Base-by-base conservation (phyloP, 2,329 filamentous ascomycete genomes). In the Coleophoma eucalyptorum region DNA sequence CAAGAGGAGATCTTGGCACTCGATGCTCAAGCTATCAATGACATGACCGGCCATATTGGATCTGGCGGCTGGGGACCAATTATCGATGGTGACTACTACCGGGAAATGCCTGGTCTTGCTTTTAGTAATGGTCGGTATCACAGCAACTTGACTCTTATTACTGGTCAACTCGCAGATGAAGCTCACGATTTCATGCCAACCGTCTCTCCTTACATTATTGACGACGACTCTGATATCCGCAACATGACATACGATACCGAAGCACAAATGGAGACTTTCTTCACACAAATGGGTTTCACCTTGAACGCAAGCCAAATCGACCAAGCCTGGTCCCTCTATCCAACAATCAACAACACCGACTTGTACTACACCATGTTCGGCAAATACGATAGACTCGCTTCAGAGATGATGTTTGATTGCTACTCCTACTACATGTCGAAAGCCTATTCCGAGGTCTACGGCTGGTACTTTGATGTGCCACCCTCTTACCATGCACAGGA, bases 291-390 rank as follows among this genome's bases (percentile, higher is more conserved):
- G 10, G 46, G 46, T 2, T 48, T 48, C 35, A 48, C 38, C 35
- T 40, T 48, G n/a, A 33, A 33, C 15, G 31, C 46, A 6, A n/a
- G 13, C 12, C 33, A 40, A 4, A 18, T 48, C 12, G 34, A 48
- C 16, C 18, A 48, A 37, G 46, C 37, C 16, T 48, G 46, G 46
- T 33, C 38, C 8, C 20, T 48, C 13, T 48, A 48, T 18, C 46
- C 46, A 20, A 13, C 34, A 10, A 48, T 48, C 15, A 48, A 48
- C 34, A 48, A 48, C 46, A 48, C 46, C 11, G 46, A 48, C 26
- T 16, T 48, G 20, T 48, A 48, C 18, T 48, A 48, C 34, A 48
- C 46, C 46, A 48, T 48, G n/a, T 48, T 48, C 16, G 46, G 46
- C 16, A 48, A 48, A 20, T 48, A 48, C 46, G 46, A 48, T 31